Evolutionary conservation across 225 moss, liverwort and hornwort genomes (phyloP).

Genomic region (Polytrichum formosum): DNA sequence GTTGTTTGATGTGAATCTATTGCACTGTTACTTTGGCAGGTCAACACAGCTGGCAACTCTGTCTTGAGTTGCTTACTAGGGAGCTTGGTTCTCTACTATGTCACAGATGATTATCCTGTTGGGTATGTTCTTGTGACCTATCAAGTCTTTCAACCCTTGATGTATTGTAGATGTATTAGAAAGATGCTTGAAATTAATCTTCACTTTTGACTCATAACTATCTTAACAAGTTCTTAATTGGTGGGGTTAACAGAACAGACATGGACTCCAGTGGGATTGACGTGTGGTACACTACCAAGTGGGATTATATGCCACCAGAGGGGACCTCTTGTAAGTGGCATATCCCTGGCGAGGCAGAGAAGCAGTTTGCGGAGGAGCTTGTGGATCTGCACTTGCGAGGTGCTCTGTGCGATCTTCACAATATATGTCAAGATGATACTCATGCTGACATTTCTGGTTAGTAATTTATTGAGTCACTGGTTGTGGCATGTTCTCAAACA

Average conservation of each 20-base stretch:
- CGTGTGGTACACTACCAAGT: conserved; percentile 63
- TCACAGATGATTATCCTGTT: conserved; percentile 32
- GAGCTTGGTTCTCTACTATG: conserved; percentile 61
- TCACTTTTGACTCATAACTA: conserved; percentile 1
- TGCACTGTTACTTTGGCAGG: conserved; percentile 33
- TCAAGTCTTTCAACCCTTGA: neutral
- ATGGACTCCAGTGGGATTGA: conserved; percentile 49
- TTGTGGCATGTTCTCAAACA: neutral
- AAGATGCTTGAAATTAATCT: neutral
- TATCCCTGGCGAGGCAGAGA: conserved; percentile 52
- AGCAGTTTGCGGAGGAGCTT: conserved; percentile 58
- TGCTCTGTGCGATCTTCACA: conserved; percentile 55
- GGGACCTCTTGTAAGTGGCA: conserved; percentile 63
- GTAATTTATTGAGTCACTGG: neutral
- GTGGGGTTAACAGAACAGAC: conserved; percentile 23
- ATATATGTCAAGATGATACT: conserved; percentile 39
- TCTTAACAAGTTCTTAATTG: neutral
- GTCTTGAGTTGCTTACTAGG: conserved; percentile 45
- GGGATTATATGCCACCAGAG: conserved; percentile 38
- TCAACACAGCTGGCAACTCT: conserved; percentile 70
- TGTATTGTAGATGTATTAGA: neutral
- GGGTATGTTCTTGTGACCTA: conserved; percentile 26
- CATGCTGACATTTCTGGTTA: conserved; percentile 52
- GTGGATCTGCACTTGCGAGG: conserved; percentile 53
- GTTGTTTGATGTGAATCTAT: conserved; percentile 2